These are phyloP conservation scores for Auricularia auricula-judae DNA, from an alignment of 768 basidiomycete genomes.

Conservation along the genomic window DNA sequence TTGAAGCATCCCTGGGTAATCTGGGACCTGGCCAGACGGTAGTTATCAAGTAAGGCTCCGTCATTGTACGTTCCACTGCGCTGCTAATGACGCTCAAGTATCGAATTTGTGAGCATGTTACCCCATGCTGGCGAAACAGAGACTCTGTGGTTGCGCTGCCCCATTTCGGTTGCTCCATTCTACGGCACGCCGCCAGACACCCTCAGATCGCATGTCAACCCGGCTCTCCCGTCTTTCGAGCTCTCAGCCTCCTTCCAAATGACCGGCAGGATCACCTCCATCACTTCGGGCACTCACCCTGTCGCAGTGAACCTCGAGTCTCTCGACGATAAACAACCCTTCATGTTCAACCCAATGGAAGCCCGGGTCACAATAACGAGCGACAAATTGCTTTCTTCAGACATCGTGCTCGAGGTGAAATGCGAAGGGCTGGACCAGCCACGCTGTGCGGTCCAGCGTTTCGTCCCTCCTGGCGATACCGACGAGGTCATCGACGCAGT, in stretches of 20 bases:
- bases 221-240: slow-evolving; percentile 2
- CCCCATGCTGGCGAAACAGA: slow-evolving; percentile 3
- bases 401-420: slow-evolving; percentile 41
- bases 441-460: slow-evolving; percentile 41
- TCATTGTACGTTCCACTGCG: background rate
- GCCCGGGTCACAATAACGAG: slow-evolving; percentile 17
- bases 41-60: background rate
- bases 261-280: slow-evolving; percentile 7
- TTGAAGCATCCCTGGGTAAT: background rate
- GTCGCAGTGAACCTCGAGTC: background rate
- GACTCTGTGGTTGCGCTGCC: slow-evolving; percentile 6
- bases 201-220: background rate
- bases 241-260: slow-evolving; percentile 9
- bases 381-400: slow-evolving; percentile 29
- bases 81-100: background rate
- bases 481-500: slow-evolving; percentile 22
- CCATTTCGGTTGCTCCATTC: slow-evolving; percentile 8
- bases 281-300: slow-evolving; percentile 13
- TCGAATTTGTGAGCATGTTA: background rate
- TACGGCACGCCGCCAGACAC: slow-evolving; percentile 6
- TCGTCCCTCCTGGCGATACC: background rate
- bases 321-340: slow-evolving; percentile 28
- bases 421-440: slow-evolving; percentile 41
- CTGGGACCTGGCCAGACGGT: background rate
- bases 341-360: slow-evolving; percentile 10